Evolutionary conservation across 2,329 filamentous ascomycete species (phyloP).

Genomic region (Colletotrichum lini): DNA sequence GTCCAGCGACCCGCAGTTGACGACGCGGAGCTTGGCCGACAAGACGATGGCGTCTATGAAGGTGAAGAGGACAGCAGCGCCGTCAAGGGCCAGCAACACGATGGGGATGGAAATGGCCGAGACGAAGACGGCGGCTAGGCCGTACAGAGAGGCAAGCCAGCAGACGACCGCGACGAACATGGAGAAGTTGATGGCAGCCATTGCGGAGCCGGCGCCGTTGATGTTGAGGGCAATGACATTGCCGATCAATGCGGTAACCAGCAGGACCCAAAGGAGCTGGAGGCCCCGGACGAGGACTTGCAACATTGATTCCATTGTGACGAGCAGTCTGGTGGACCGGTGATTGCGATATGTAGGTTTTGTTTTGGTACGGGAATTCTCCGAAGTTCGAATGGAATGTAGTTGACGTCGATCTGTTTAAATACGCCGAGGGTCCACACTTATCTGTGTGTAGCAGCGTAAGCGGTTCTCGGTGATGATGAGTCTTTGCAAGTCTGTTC

Average conservation of each 20-base stretch:
- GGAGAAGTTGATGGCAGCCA: constrained; percentile 71
- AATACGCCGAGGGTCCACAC: background rate
- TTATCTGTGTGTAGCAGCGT: constrained; percentile 20
- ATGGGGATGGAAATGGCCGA: constrained; percentile 67
- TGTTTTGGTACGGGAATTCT: background rate
- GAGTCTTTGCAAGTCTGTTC: constrained; percentile 4
- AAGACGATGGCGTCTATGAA: constrained; percentile 80
- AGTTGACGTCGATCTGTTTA: background rate
- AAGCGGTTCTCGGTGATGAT: constrained; percentile 3
- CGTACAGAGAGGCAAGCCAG: constrained; percentile 76
- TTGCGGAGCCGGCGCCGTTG: constrained; percentile 58
- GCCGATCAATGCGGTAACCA: constrained; percentile 70
- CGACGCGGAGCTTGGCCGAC: constrained; percentile 76
- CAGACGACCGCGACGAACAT: constrained; percentile 79
- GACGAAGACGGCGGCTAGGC: constrained; percentile 70
- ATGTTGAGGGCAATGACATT: constrained; percentile 69
- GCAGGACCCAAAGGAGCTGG: constrained; percentile 67
- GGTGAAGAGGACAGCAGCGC: constrained; percentile 74
- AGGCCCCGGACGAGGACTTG: constrained; percentile 62
- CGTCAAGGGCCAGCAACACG: constrained; percentile 70
- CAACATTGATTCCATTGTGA: constrained; percentile 57
- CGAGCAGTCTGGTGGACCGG: constrained; percentile 24
- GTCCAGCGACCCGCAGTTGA: constrained; percentile 71
- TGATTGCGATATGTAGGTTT: background rate
- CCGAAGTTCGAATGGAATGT: constrained; percentile 7